Evolutionary conservation across 768 basidiomycete species (phyloP), one percentile per base, ranked within the genome.

Genomic region (Lepiota brunneoincarnata): DNA sequence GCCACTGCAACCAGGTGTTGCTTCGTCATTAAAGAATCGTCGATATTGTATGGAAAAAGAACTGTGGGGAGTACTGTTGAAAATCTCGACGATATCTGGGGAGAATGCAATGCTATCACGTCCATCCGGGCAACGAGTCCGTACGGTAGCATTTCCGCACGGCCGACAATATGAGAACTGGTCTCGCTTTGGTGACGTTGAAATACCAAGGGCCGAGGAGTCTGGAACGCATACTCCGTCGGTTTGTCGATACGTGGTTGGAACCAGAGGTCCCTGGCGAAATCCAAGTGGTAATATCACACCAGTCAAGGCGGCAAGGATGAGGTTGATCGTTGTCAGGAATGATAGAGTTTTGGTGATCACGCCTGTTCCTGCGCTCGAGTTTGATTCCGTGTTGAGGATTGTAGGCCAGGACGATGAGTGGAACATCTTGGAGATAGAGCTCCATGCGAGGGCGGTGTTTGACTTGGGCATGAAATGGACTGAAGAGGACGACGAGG

Each of bases 211-310:
- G 6, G 64, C 51, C 14, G 64, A 65, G 11, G 50, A 53, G 38
- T 63, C 61, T 7, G 44, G 41, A 7, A 65, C 45, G 20, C 57
- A 63, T 6, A 47, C 14, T 5, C 56, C 60, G 2, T 47, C 35
- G 7, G 51, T 42, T 1, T 23, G 39, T 11, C 34, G 38, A 28
- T 40, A 31, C 14, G 55, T 36, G 0, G 56, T 5, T 5, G 42
- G 38, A 2, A 58, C 28, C 0, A 35, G 18, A 2, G 62, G 56
- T 1, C 64, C 64, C 3, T 49, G 23, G 26, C 54, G 57, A 14
- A 65, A 58, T 6, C 64, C 64, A n/a, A 65, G 55, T 1, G 64
- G 62, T 42, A 59, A 55, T 21, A 65, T 23, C 1, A 65, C 44
- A 9, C 64, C 62, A 1, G 62, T 54, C 18, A 60, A 20, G 14